Evolutionary conservation across 2,329 filamentous ascomycete species (phyloP).

Genomic region (Beauveria asiatica): DNA sequence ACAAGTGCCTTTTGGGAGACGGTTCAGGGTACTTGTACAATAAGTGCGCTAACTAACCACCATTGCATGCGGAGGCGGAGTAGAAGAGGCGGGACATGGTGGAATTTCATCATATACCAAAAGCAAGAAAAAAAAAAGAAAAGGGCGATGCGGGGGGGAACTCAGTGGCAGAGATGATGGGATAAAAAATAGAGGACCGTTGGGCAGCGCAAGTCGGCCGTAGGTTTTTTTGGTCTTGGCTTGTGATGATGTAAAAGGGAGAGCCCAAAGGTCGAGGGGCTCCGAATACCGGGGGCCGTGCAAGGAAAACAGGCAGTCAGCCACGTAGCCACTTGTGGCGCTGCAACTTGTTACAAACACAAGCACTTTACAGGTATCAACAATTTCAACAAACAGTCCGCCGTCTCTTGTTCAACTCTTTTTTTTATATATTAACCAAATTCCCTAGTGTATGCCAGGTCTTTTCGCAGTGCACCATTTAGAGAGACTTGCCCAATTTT

Average conservation of each 20-base stretch:
- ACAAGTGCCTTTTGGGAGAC: too few relatives aligned
- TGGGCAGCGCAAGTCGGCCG: not conserved
- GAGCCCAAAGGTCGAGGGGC: not conserved
- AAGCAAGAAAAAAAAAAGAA: not conserved
- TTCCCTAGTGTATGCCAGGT: not conserved
- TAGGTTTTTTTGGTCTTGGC: not conserved
- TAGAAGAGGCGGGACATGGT: too few relatives aligned
- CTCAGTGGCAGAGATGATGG: too few relatives aligned
- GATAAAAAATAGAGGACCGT: not conserved
- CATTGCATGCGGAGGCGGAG: too few relatives aligned
- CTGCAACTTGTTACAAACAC: not conserved
- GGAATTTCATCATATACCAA: too few relatives aligned
- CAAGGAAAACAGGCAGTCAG: too few relatives aligned
- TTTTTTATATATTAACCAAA: not conserved
- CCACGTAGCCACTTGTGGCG: not conserved
- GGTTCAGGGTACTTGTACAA: too few relatives aligned
- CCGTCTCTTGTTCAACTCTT: not conserved
- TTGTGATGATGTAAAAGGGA: slow-evolving; percentile 10
- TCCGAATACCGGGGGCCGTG: not conserved
- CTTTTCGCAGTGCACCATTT: not conserved
- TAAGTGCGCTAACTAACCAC: too few relatives aligned
- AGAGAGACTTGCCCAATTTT: not conserved
- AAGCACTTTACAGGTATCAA: too few relatives aligned
- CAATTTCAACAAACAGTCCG: not conserved
- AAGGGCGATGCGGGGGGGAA: too few relatives aligned